Conservation (phyloP, 2,329 filamentous ascomycete genomes). For the Elsinoe ampelina region DNA sequence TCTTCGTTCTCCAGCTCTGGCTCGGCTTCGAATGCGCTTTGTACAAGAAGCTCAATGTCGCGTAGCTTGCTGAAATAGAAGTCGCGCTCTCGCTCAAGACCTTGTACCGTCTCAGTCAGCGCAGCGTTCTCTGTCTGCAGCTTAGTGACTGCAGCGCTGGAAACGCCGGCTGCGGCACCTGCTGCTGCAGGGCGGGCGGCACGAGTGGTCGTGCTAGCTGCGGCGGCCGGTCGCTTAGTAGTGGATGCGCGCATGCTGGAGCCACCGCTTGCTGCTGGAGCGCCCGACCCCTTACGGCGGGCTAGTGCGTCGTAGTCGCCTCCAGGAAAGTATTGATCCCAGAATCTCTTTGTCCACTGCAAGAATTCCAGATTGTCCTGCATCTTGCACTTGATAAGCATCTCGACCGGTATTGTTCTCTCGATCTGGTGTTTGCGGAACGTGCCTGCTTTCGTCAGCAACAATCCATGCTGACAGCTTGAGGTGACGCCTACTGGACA, state of each 20-base stretch:
- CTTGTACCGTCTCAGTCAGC: conserved; percentile 89
- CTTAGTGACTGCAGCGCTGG: conserved; percentile 56
- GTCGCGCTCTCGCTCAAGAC: conserved; percentile 89
- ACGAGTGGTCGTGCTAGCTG: conserved; percentile 35
- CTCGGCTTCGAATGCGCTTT: conserved; percentile 85
- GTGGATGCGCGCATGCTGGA: conserved; percentile 50
- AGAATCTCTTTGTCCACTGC: conserved; percentile 93
- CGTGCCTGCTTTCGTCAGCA: conserved; percentile 48
- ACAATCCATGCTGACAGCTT: neutral
- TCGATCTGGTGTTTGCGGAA: conserved; percentile 84
- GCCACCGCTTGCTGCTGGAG: conserved; percentile 41
- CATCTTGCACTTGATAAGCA: conserved; percentile 97
- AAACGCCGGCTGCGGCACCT: conserved; percentile 27
- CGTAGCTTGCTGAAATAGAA: conserved; percentile 99
- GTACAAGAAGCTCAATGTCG: conserved; percentile 90
- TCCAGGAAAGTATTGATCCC: conserved; percentile 96
- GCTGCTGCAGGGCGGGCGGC: conserved; percentile 34
- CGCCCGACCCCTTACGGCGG: conserved; percentile 68
- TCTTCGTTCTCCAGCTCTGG: conserved; percentile 92
- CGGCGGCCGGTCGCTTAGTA: conserved; percentile 37
- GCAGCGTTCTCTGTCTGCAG: conserved; percentile 77
- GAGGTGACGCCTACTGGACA: conserved; percentile 63
- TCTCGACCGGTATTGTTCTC: conserved; percentile 78
- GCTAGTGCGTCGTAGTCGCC: conserved; percentile 89
- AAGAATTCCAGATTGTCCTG: conserved; percentile 99